Evolutionary conservation across 768 basidiomycete genomes (phyloP), one percentile per base, ranked within the genome.

Genomic region (Russula earlei): DNA sequence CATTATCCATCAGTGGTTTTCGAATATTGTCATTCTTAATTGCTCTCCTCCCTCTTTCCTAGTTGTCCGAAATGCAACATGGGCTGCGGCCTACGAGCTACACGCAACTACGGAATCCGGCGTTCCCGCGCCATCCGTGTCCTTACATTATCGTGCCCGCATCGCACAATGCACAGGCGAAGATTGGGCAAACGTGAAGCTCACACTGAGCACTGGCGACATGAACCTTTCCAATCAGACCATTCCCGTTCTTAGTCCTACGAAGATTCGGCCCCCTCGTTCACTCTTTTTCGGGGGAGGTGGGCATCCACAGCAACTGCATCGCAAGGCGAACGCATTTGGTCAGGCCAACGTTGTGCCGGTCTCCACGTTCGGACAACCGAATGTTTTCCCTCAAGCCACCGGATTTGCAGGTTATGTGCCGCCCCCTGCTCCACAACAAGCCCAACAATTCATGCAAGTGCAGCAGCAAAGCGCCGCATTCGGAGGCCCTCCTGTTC

Each of bases 11-110:
- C 52, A 9, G 15, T 36, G 34, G 12, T 36, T 36, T 7, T 12
- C 17, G 6, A 29, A 37, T 2, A 12, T 54, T 24, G 14, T 6
- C 1, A 3, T 29, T 48, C 14, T 17, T 37, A 5, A 51, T 20
- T 4, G 8, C 10, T 31, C 7, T 15, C 1, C 33, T 42, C 11
- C 31, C 31, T 31, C 27, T 20, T 25, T 5, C 17, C 12, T 11
- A 81, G 83, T 81, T 48, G 81, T 84, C 17, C 69, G 65, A 44
- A 67, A 75, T 31, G 78, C 76, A 1, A 65, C 65, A 22, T 84
- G 81, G 82, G 65, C 66, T 17, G 77, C 81, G 2, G 73, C 72
- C 3, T 84, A 84, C 60, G 82, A 84, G 59, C 72, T 85, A 0
- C 76, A 81, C 55, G 80, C 81, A 2, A 72, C 70, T 0, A 62